These are phyloP conservation scores for Gossypium mustelinum DNA, from an alignment of 345 rosid species.

Conservation along the genomic window DNA sequence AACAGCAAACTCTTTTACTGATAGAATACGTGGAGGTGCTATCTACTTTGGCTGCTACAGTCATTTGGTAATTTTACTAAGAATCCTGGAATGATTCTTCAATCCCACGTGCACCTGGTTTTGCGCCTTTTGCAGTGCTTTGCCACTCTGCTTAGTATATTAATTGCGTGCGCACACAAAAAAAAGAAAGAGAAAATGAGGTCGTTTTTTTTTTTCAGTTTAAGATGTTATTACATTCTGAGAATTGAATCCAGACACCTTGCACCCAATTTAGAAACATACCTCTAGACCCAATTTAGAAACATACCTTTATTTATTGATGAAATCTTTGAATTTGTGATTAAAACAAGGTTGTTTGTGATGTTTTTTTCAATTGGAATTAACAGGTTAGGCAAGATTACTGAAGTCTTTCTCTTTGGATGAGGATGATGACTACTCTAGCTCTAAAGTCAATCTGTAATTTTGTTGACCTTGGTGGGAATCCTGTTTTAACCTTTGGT, in stretches of 20 bases:
- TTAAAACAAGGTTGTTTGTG: background rate
- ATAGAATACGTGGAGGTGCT: background rate
- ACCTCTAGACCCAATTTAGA: slow-evolving; percentile 55
- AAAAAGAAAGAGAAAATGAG: background rate
- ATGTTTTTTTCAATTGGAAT: background rate
- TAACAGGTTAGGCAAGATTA: too few relatives aligned
- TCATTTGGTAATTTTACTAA: background rate
- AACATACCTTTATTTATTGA: background rate
- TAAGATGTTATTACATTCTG: slow-evolving; percentile 43
- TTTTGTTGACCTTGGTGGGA: too few relatives aligned
- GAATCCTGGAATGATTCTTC: background rate
- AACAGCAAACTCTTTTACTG: background rate
- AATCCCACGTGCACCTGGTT: background rate
- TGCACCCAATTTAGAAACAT: slow-evolving; percentile 88
- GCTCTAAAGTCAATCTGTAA: too few relatives aligned
- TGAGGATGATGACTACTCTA: background rate
- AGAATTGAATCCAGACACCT: slow-evolving; percentile 76
- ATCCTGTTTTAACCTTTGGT: background rate
- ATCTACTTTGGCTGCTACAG: background rate
- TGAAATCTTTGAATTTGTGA: background rate
- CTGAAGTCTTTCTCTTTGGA: background rate
- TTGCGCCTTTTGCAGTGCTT: background rate
- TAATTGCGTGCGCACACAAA: background rate
- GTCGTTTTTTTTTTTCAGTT: background rate
- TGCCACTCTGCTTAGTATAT: background rate